Percentiles rank a stretch among this genome's conserved stretches.
Conservation (phyloP, 2,329 filamentous ascomycete species). For the Penicillium sp. region DNA sequence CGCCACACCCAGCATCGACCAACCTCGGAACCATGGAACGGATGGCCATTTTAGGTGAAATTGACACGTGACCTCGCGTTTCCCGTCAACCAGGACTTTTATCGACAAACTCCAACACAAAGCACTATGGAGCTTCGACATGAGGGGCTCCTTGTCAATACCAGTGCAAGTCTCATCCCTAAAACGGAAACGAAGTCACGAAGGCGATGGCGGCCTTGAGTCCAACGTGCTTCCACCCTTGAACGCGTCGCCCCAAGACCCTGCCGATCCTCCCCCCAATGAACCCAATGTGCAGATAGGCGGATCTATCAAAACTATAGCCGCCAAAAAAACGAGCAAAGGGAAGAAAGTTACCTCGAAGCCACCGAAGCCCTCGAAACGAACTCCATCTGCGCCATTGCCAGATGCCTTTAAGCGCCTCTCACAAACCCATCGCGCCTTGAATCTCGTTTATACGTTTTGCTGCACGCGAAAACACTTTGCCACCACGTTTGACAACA, state of each 20-base stretch:
- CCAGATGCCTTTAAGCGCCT: conserved; percentile 71
- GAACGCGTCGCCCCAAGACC: conserved; percentile 18
- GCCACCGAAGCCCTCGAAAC: conserved; percentile 18
- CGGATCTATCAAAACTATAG: neutral
- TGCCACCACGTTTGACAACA: conserved; percentile 85
- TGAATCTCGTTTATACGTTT: conserved; percentile 94
- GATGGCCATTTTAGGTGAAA: conserved; percentile 31
- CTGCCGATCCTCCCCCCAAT: neutral
- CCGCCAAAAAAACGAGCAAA: conserved; percentile 7
- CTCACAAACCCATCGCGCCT: conserved; percentile 73
- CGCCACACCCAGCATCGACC: neutral
- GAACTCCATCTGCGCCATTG: conserved; percentile 59
- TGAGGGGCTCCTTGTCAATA: conserved; percentile 20
- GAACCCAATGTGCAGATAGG: neutral
- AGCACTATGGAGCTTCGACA: conserved; percentile 28
- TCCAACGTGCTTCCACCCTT: conserved; percentile 4
- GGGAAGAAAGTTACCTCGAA: conserved; percentile 12
- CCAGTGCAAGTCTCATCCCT: neutral
- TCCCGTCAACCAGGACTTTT: neutral
- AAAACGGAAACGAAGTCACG: conserved; percentile 24
- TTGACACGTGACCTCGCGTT: conserved; percentile 19
- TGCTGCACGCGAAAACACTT: conserved; percentile 91
- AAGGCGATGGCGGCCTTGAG: neutral
- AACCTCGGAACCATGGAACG: neutral
- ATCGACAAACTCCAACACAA: neutral